A percentile compares a stretch with the other conserved stretches of the same genome.
These are phyloP conservation scores for Diaporthe sp. DNA, from an alignment of 2,329 filamentous ascomycete genomes.

Conservation along the genomic window DNA sequence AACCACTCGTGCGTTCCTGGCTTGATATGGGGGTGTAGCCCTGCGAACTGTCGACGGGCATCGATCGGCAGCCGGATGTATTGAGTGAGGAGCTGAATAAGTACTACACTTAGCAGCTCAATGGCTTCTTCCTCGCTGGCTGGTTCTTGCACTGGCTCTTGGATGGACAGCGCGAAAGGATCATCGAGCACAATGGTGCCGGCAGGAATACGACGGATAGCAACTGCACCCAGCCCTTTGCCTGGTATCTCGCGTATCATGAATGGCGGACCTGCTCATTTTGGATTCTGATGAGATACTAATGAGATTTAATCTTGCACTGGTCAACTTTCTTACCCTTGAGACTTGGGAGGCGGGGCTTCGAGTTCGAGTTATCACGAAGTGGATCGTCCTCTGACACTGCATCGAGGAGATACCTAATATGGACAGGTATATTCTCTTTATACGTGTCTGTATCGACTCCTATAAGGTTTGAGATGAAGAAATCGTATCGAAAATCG, in stretches of 20 bases:
- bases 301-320: background rate
- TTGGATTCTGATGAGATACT: background rate
- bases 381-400: slow-evolving; percentile 13
- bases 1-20: slow-evolving; percentile 26
- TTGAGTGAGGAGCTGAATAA: slow-evolving; percentile 24
- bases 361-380: background rate
- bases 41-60: slow-evolving; percentile 4
- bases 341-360: background rate
- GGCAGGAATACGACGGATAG: slow-evolving; percentile 20
- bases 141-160: slow-evolving; percentile 23
- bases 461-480: background rate
- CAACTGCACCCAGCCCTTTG: slow-evolving; percentile 30
- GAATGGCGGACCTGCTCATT: slow-evolving; percentile 18
- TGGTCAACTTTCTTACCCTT: background rate
- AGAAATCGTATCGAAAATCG: background rate
- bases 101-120: slow-evolving; percentile 11
- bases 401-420: background rate
- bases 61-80: slow-evolving; percentile 18
- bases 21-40: slow-evolving; percentile 23
- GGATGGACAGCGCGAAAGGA: slow-evolving; percentile 30
- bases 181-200: slow-evolving; percentile 35
- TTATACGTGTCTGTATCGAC: background rate
- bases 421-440: background rate
- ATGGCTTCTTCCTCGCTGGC: slow-evolving; percentile 16
- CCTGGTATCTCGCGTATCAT: slow-evolving; percentile 25